phyloP scores from a whole-genome alignment of 2,329 filamentous ascomycete species.

The Aspergillus pseudoviridinutans region DNA sequence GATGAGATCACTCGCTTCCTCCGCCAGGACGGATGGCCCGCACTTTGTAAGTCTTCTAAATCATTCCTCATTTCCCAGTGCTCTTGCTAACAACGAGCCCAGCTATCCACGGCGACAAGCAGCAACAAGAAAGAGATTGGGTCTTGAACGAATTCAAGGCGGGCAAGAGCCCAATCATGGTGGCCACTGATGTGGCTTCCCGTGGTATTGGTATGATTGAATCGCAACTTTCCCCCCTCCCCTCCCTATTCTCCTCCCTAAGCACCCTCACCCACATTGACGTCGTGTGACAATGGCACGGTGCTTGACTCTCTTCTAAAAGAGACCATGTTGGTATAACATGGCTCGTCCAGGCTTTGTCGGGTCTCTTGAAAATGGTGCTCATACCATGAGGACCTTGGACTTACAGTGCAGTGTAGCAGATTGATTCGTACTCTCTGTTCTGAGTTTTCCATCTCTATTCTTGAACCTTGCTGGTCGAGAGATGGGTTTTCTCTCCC shows the following conservation, averaged over 20 bases:
- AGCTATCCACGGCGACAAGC: slow-evolving; percentile 99
- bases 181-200: slow-evolving; percentile 98
- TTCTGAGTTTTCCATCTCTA: slow-evolving; percentile 69
- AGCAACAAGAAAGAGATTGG: slow-evolving; percentile 99
- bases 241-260: slow-evolving; percentile 23
- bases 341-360: slow-evolving; percentile 87
- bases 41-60: slow-evolving; percentile 68
- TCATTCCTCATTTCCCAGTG: slow-evolving; percentile 18
- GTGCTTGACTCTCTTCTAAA: slow-evolving; percentile 85
- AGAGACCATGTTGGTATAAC: slow-evolving; percentile 69
- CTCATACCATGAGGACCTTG: slow-evolving; percentile 80
- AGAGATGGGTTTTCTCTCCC: slow-evolving; percentile 66
- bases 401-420: slow-evolving; percentile 68
- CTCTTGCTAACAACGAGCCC: slow-evolving; percentile 34
- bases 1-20: slow-evolving; percentile 98
- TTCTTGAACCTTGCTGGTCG: slow-evolving; percentile 58
- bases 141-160: slow-evolving; percentile 99
- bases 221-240: slow-evolving; percentile 46
- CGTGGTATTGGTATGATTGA: slow-evolving; percentile 99
- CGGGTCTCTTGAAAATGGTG: slow-evolving; percentile 70
- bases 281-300: slow-evolving; percentile 59
- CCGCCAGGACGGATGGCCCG: slow-evolving; percentile 96
- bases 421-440: slow-evolving; percentile 58
- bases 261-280: slow-evolving; percentile 46
- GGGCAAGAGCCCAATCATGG: slow-evolving; percentile 99